Conservation (phyloP, 306 rosid species). For the Arachis hypogaea region DNA sequence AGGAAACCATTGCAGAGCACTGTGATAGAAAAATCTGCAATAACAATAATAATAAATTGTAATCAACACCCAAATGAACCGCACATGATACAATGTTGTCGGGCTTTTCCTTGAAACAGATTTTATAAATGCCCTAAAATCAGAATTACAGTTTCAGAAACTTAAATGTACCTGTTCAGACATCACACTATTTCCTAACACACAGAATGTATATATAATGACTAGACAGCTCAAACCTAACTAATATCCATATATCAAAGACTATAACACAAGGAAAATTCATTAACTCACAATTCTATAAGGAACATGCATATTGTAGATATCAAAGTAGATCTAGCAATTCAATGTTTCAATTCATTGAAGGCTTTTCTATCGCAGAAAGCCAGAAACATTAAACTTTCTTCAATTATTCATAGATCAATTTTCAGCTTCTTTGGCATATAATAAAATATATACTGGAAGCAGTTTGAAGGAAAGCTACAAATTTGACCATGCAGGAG, state of each 20-base stretch:
- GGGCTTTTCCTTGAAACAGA: conserved; percentile 17
- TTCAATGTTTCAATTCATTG: too few species aligned
- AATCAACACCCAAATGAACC: conserved; percentile 33
- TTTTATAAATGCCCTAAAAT: neutral
- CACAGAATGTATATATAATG: conserved; percentile 3
- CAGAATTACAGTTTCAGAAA: conserved; percentile 14
- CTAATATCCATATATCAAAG: conserved; percentile 6
- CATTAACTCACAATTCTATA: neutral
- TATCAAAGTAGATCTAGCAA: too few species aligned
- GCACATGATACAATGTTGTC: neutral
- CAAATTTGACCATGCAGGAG: neutral
- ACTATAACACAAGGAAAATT: conserved; percentile 17
- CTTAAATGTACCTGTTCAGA: conserved; percentile 24
- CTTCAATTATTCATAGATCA: conserved; percentile 12
- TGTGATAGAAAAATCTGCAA: conserved; percentile 90
- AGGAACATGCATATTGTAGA: neutral
- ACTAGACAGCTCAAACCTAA: conserved; percentile 6
- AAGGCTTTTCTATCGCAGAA: neutral
- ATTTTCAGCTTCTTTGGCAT: conserved; percentile 5
- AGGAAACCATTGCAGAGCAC: conserved; percentile 95
- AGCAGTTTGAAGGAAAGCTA: conserved; percentile 12
- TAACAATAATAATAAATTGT: conserved; percentile 17
- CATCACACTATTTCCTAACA: conserved; percentile 15
- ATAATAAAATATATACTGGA: conserved; percentile 18
- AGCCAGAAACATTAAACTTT: conserved; percentile 12